Percentiles rank a stretch among this genome's conserved stretches.
phyloP scores from a whole-genome alignment of 352 stramenopile species.

The Phytophthora macrochlamydospora region DNA sequence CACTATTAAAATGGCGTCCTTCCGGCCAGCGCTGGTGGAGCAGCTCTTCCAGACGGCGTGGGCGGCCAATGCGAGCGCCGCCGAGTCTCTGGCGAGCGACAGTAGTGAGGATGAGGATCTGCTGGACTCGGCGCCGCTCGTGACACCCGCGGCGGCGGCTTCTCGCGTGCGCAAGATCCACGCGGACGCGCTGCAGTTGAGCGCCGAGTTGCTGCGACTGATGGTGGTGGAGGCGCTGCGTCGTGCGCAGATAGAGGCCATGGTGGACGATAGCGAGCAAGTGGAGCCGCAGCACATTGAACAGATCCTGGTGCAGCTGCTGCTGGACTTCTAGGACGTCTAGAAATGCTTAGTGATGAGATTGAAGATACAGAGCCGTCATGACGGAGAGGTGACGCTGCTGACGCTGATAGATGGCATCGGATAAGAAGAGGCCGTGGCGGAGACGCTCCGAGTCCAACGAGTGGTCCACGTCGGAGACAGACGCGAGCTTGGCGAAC shows the following conservation, averaged over 20 bases:
- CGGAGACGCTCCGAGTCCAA: conserved; percentile 49
- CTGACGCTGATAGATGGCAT: conserved; percentile 48
- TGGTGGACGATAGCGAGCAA: conserved; percentile 79
- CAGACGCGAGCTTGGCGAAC: conserved; percentile 61
- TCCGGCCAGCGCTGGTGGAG: conserved; percentile 73
- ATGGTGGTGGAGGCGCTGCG: conserved; percentile 77
- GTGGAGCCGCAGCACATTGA: conserved; percentile 82
- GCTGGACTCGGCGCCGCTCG: conserved; percentile 41
- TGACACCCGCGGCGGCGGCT: conserved; percentile 29
- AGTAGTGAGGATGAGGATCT: conserved; percentile 51
- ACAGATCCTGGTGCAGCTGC: conserved; percentile 79
- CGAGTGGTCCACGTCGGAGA: conserved; percentile 9
- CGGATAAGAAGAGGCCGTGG: conserved; percentile 57
- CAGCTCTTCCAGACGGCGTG: conserved; percentile 76
- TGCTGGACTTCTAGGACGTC: conserved; percentile 75
- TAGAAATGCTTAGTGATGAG: background rate
- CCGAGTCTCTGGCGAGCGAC: conserved; percentile 29
- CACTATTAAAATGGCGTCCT: conserved; percentile 34
- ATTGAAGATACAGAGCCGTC: conserved; percentile 19
- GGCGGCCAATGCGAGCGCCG: conserved; percentile 35
- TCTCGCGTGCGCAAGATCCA: conserved; percentile 75
- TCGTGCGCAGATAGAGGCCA: conserved; percentile 86
- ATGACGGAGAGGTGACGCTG: conserved; percentile 39
- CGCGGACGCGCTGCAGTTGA: conserved; percentile 74
- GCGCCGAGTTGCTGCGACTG: conserved; percentile 74